Evolutionary conservation across 2,329 filamentous ascomycete genomes (phyloP), one percentile per base, ranked within the genome.

Genomic region (Thelonectria olida): DNA sequence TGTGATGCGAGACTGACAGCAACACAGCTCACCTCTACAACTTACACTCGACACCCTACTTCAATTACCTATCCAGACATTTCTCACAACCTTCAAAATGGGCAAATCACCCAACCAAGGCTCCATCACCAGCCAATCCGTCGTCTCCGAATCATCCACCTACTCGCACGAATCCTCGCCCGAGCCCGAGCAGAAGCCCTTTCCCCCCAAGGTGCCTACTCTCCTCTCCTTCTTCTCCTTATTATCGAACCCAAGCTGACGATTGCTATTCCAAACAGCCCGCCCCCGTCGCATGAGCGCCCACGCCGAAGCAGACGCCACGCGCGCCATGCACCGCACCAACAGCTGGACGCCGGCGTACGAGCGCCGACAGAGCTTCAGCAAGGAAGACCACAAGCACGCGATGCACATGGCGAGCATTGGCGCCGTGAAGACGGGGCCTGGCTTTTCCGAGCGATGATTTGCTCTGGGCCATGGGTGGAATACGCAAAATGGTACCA

Each of bases 341-440:
- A 71, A 69, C 57, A 70, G 65, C 62, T 87, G 85, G 85, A 79
- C 79, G 66, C 85, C 85, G 7, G 67, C 70, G 17, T 66, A 80
- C 54, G 74, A 79, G 65, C 78, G 81, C 9, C 80, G 83, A 47
- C 81, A 82, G 71, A 85, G 83, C 74, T 88, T 81, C 78, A 81
- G 77, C 68, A 76, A 78, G 34, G 82, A 88, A 73, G 85, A 86
- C 70, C 79, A 80, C 72, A 85, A 85, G 73, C 84, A 80, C 63
- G 75, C 75, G 54, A 68, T 84, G 74, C 83, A 85, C 67, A 82
- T 85, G 82, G 75, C 73, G 47, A 75, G 71, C 56, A 75, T 82
- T 27, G 73, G 70, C 2, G 70, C 69, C 31, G 75, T 76, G 58
- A 68, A 75, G 69, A 72, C 74, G 1, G 76, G 75, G 2, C 75